Evolutionary conservation across 805 yeast species (phyloP).

Genomic region (Scheffersomyces lignosus): DNA sequence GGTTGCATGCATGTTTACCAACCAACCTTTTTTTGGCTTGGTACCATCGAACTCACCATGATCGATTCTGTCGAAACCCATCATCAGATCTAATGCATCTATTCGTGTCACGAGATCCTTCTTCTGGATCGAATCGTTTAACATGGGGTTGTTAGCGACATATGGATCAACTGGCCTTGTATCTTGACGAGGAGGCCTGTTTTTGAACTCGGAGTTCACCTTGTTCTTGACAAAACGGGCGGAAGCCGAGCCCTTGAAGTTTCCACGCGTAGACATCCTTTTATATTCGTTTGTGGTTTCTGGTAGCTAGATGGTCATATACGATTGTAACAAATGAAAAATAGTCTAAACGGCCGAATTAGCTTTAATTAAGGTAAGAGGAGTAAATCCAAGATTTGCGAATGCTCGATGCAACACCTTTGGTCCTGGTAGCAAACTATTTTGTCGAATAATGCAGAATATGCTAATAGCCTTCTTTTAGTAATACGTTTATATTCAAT

Average conservation of each 20-base stretch:
- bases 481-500: too few relatives aligned
- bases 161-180: conserved; percentile 18
- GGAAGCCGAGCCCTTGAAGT: conserved; percentile 48
- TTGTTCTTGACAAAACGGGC: conserved; percentile 53
- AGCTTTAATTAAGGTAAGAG: too few relatives aligned
- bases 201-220: conserved; percentile 20
- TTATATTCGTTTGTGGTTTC: too few relatives aligned
- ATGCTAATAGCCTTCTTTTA: too few relatives aligned
- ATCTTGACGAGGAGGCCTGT: conserved; percentile 3
- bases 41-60: conserved; percentile 59
- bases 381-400: too few relatives aligned
- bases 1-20: conserved; percentile 91
- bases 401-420: too few relatives aligned
- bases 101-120: conserved; percentile 56
- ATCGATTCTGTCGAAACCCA: conserved; percentile 86
- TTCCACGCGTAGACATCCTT: conserved; percentile 3
- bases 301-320: too few relatives aligned
- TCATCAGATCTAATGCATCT: conserved; percentile 70
- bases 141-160: conserved; percentile 35
- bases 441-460: too few relatives aligned
- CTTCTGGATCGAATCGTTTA: conserved; percentile 40
- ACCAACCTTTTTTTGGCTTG: conserved; percentile 75
- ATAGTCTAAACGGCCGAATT: too few relatives aligned
- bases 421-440: too few relatives aligned
- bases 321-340: too few relatives aligned